Evolutionary conservation across 2,329 filamentous ascomycete species (phyloP), one percentile per base, ranked within the genome.

Genomic region (Cladosporium phlei): DNA sequence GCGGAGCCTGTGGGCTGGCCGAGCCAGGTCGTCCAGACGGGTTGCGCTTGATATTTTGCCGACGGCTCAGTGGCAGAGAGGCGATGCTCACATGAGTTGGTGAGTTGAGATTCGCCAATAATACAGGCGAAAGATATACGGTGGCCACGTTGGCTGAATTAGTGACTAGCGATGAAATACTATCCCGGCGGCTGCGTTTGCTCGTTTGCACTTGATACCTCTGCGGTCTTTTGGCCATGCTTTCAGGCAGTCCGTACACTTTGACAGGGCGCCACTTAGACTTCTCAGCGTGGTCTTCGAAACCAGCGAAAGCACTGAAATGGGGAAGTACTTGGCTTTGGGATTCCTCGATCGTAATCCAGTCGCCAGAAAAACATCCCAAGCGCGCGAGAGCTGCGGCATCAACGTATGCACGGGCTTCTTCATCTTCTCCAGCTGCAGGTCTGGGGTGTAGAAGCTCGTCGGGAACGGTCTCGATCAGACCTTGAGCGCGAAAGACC

Each of bases 351-450:
- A 96, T 74, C 17, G 85, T 83, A 9, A 95, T 88, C 93, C 93
- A 98, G 62, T 98, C 93, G 22, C 93, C 93, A 0, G 91, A 97
- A 63, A 98, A 98, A 66, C 91, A 97, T 12, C 91, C 90, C 45
- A 98, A 85, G 56, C 90, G 89, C 11, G 88, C 85, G 16, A 98
- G 69, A 1, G 88, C 87, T 48, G 80, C 83, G 6, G 94, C 85
- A 58, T 96, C 89, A 4, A 98, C 90, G 59, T 91, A 98, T 2
- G 97, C 78, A 38, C 93, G 82, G 2, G 88, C 83, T 56, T 85
- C 81, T 57, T 94, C 85, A 54, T 95, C 89, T 51, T 98, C 93
- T 51, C 96, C 89, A 20, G 82, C 79, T 1, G 75, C 66, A 2
- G 93, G 91, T 55, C 86, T 90, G 0, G 93, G 93, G 54, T 97